Base-by-base conservation (phyloP, 352 stramenopile species). In the Phytophthora boehmeriae region DNA sequence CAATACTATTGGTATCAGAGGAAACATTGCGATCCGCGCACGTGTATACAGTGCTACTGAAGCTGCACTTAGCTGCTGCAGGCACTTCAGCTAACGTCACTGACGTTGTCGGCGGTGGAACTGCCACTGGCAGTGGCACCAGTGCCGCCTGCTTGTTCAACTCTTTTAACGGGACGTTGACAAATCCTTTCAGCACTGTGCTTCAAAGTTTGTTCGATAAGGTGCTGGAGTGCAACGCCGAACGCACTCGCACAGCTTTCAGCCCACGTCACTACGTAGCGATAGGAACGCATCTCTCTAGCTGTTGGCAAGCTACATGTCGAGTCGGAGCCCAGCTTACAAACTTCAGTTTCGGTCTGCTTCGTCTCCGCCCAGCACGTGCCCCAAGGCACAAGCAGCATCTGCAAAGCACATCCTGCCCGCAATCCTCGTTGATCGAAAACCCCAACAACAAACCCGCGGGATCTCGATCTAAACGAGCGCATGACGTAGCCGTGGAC, bases 291-390 rank as follows among this genome's bases (percentile, higher is more conserved):
- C 25, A 30, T 30, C 25, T 30, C 25, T 30, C 25, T 41, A 41
- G 34, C 34, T 17, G 16, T 41, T 41, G 25, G 25, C 25, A 30
- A 30, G 25, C 25, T 30, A 30, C n/a, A n/a, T n/a, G n/a, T 30
- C 25, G 25, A 30, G 25, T 3, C 25, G 25, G 3, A 30, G 25
- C 25, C 6, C 25, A 30, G 25, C 25, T 6, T 30, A 30, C 25
- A 6, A 30, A 8, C 25, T 30, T 30, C 25, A 30, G 25, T 14
- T 6, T 22, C 38, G 38, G 14, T 22, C 14, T 45, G 61, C 42
- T 50, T 71, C 43, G 56, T 71, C 58, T 66, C 42, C 56, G 49
- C 57, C 35, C 62, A 20, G 62, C 62, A 70, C 62, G 62, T 70
- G 49, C 56, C 53, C 48, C 23, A 35, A 50, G 61, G 48, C 56